Evolutionary conservation across 176 grass and related monocot species (phyloP).

Genomic region (Lolium rigidum): DNA sequence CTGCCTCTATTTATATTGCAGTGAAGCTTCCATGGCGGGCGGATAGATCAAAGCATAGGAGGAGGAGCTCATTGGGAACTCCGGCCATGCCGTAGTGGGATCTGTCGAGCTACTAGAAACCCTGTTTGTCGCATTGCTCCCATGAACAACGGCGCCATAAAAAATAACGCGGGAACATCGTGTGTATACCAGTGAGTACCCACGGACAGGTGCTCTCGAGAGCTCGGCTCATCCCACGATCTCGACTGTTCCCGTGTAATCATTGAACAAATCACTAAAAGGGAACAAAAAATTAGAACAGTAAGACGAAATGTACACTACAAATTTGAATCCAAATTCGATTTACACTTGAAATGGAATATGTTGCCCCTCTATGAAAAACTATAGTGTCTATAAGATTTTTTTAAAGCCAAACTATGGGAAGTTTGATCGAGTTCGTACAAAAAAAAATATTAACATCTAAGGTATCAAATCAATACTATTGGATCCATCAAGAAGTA

Average conservation of each 20-base stretch:
- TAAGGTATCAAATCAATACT: no score
- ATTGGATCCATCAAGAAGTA: no score
- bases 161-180: background rate
- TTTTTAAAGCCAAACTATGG: no score
- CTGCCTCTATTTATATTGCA: background rate
- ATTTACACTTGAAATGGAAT: background rate
- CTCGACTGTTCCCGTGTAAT: no score
- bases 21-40: background rate
- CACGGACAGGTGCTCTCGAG: background rate
- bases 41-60: background rate
- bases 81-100: slow-evolving; percentile 31
- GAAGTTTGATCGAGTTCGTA: no score
- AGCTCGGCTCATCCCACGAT: background rate
- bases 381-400: no score
- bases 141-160: slow-evolving; percentile 1
- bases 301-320: background rate
- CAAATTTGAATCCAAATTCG: background rate
- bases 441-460: background rate
- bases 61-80: slow-evolving; percentile 33
- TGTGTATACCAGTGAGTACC: background rate
- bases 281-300: background rate
- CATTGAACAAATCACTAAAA: background rate
- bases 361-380: background rate
- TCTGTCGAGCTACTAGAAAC: slow-evolving; percentile 26
- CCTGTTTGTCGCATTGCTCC: slow-evolving; percentile 31